Evolutionary conservation across 257 asterid genomes (phyloP).

Genomic region (Datura wrightii): DNA sequence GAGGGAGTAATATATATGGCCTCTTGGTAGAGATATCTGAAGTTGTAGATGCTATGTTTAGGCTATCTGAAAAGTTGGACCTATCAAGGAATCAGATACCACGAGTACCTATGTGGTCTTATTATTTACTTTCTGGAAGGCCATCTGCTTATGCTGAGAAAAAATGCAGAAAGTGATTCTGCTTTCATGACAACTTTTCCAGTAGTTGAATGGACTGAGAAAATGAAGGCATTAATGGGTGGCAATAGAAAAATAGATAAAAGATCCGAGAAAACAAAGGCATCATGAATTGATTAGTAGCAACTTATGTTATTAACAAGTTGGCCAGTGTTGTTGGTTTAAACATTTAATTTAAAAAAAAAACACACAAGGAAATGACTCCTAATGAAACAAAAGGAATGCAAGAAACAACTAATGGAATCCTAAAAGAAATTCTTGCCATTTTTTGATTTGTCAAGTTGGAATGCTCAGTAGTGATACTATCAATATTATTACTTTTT

Average conservation of each 20-base stretch:
- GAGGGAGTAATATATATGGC: neutral
- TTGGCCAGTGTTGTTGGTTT: neutral
- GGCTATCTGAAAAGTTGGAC: neutral
- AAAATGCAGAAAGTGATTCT: neutral
- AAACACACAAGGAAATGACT: neutral
- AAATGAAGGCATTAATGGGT: neutral
- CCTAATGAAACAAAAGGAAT: neutral
- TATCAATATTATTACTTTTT: too few relatives aligned
- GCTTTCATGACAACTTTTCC: neutral
- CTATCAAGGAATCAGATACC: neutral
- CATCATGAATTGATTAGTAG: neutral
- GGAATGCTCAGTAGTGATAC: neutral
- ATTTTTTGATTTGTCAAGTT: neutral
- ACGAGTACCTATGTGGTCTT: neutral
- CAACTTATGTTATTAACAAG: neutral
- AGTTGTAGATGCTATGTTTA: neutral
- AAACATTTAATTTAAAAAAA: neutral
- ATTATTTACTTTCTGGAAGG: neutral
- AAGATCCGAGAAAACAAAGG: neutral
- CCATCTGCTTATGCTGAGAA: neutral
- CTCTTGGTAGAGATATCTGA: neutral
- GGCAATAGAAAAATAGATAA: neutral
- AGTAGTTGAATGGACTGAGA: neutral
- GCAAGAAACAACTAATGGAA: neutral
- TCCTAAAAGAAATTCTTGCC: neutral